Conservation (phyloP, 768 basidiomycete genomes). For the Paxillus ammoniavirescens region DNA sequence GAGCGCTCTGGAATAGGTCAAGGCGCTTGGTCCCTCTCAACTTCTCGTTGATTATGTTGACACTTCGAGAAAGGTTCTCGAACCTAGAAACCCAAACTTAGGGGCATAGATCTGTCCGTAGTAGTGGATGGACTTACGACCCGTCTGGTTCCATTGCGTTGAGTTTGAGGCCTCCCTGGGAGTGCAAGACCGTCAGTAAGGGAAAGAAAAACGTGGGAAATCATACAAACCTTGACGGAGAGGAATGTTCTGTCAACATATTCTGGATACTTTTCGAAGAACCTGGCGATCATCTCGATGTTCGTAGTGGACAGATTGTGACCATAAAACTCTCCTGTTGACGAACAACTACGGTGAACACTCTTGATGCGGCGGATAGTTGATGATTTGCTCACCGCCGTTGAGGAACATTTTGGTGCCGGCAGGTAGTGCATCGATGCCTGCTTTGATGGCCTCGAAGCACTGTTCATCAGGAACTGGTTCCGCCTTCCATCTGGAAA, state of each 20-base stretch:
- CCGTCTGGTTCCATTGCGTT: conserved; percentile 14
- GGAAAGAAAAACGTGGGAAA: background rate
- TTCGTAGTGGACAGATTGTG: conserved; percentile 39
- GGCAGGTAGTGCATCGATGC: conserved; percentile 39
- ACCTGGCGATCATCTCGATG: conserved; percentile 47
- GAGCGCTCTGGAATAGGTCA: conserved; percentile 58
- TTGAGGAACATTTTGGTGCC: conserved; percentile 52
- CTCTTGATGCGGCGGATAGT: background rate
- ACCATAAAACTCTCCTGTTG: conserved; percentile 58
- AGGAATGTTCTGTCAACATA: conserved; percentile 34
- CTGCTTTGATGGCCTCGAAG: conserved; percentile 60
- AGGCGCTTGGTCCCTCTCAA: conserved; percentile 53
- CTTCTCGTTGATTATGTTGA: conserved; percentile 41
- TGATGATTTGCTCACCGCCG: conserved; percentile 33
- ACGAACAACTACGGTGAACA: background rate
- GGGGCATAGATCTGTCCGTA: conserved; percentile 22
- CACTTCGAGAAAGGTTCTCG: conserved; percentile 48
- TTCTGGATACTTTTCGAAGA: conserved; percentile 44
- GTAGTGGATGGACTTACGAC: conserved; percentile 24
- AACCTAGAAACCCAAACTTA: conserved; percentile 15
- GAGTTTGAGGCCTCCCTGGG: conserved; percentile 21
- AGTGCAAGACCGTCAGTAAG: background rate
- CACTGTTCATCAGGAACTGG: conserved; percentile 55
- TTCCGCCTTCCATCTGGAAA: conserved; percentile 40
- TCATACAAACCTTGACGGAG: conserved; percentile 30